Conservation (phyloP, 768 basidiomycete species). For the Lactarius psammicola region DNA sequence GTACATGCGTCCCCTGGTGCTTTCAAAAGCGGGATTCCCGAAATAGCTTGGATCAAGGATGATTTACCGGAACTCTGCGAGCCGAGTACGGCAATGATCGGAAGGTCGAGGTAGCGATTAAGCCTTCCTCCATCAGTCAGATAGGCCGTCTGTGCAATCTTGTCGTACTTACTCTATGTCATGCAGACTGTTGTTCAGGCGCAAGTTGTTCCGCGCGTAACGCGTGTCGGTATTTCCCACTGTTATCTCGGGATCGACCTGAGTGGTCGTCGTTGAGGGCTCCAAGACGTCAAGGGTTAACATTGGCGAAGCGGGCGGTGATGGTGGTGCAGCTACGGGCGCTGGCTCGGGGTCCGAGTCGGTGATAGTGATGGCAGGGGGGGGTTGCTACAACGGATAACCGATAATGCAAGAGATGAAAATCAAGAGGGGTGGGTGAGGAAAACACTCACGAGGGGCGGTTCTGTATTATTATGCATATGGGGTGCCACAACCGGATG, state of each 20-base stretch:
- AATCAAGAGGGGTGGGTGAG: neutral
- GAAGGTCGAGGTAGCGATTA: slow-evolving; percentile 32
- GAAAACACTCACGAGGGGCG: neutral
- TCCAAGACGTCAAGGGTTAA: neutral
- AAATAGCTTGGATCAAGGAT: slow-evolving; percentile 36
- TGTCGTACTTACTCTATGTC: slow-evolving; percentile 18
- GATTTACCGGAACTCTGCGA: slow-evolving; percentile 37
- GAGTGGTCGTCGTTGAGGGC: slow-evolving; percentile 2
- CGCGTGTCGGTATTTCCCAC: neutral
- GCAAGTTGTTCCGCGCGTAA: slow-evolving; percentile 1
- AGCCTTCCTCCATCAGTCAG: slow-evolving; percentile 16
- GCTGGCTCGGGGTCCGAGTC: neutral
- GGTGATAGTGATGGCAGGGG: neutral
- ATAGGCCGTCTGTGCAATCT: neutral
- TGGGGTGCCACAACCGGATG: slow-evolving; percentile 15
- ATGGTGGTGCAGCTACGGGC: neutral
- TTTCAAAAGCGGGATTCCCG: slow-evolving; percentile 32
- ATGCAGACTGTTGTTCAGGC: slow-evolving; percentile 4
- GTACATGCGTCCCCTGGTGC: slow-evolving; percentile 34
- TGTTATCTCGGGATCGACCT: slow-evolving; percentile 4
- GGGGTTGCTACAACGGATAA: neutral
- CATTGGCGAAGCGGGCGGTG: neutral
- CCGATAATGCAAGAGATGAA: neutral
- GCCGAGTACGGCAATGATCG: slow-evolving; percentile 35
- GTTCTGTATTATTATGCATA: neutral